phyloP scores from a whole-genome alignment of 2,329 filamentous ascomycete genomes.

The Huntiella omanensis region DNA sequence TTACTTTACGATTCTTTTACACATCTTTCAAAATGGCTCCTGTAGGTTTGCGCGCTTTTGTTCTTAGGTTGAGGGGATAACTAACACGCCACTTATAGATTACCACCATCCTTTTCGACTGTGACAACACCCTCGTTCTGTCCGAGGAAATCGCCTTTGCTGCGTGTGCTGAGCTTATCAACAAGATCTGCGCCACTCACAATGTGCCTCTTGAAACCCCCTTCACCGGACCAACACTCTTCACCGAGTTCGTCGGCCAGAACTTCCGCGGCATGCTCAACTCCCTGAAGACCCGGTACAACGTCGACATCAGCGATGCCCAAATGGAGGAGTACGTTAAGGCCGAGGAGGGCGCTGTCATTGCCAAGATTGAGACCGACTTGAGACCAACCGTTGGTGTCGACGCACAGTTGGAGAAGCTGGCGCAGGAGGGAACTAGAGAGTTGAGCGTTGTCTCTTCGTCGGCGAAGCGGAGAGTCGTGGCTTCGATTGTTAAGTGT shows the following conservation, averaged over 20 bases:
- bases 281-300: conserved; percentile 55
- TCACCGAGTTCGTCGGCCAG: conserved; percentile 76
- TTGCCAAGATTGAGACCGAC: conserved; percentile 53
- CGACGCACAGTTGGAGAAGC: conserved; percentile 44
- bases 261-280: conserved; percentile 88
- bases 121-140: conserved; percentile 83
- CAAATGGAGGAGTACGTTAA: conserved; percentile 59
- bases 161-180: conserved; percentile 75
- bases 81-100: conserved; percentile 21
- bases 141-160: conserved; percentile 84
- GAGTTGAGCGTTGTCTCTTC: conserved; percentile 64
- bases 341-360: conserved; percentile 67
- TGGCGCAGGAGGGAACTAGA: conserved; percentile 44
- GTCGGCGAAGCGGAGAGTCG: conserved; percentile 58
- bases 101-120: conserved; percentile 56
- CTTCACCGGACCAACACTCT: conserved; percentile 63
- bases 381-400: conserved; percentile 51
- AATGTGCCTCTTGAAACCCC: conserved; percentile 32
- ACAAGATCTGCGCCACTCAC: conserved; percentile 57
- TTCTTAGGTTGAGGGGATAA: not conserved
- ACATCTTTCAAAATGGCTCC: conserved; percentile 7
- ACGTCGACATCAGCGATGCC: conserved; percentile 46
- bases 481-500: conserved; percentile 61
- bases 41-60: conserved; percentile 1
- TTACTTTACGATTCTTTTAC: not conserved